Evolutionary conservation across 345 rosid species (phyloP), one percentile per base, ranked within the genome.

Genomic region (Pseudoturritis turrita): DNA sequence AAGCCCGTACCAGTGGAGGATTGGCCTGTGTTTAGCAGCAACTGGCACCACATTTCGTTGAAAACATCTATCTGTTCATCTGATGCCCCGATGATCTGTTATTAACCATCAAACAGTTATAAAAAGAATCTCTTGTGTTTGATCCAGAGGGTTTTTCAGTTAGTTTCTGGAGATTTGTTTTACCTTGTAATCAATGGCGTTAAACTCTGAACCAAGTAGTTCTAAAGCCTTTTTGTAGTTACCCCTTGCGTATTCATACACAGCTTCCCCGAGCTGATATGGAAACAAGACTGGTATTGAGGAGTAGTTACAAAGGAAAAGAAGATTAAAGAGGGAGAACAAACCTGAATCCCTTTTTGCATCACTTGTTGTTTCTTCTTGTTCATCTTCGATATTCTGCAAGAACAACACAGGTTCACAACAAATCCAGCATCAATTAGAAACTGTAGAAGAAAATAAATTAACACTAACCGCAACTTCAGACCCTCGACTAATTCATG

Each of bases 1-100:
- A 50, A 73, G 14, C 29, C 29, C 78, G 17, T 81, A 94, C 97
- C 98, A 60, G 76, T 80, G 43, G 76, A 54, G 70, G 69, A 80
- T 86, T 83, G 79, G 68, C 91, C 96, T 36, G 81, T 73, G 25
- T 83, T 80, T 52, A 94, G 84, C 64, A 94, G 73, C 81, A 89
- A 46, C 35, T n/a, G 64, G 69, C 78, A 89, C 94, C 89, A 94
- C 51, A 94, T 83, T 77, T 94, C 97, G 39, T 84, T 86, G 58
- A 91, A 94, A n/a, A 90, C 97, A 66, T 94, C 98, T 21, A 86
- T 82, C 62, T 89, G 97, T 80, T 90, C 97, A 73, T 86, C 92
- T 6, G 98, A 94, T 71, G 97, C 98, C 45, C 92, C 96, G 2
- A 90, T 79, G 31, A 82, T 81, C 98, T 93, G 67, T 36, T 65